Evolutionary conservation across 2,329 filamentous ascomycete genomes (phyloP), one percentile per base, ranked within the genome.

Genomic region (Fusarium mexicanum): DNA sequence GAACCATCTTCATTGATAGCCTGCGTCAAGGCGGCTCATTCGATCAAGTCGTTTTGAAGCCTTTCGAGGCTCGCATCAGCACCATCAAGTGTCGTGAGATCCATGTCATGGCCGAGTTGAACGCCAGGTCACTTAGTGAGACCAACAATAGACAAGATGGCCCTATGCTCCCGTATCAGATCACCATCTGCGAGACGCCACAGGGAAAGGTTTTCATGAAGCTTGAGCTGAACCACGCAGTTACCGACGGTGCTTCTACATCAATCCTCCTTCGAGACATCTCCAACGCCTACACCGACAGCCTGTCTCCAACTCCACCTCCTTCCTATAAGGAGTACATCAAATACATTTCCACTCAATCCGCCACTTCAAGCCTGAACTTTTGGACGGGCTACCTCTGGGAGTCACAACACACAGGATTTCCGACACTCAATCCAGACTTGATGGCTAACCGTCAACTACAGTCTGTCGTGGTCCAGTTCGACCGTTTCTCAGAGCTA

Each of bases 191-290:
- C 41, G 63, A 76, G 10, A 72, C 70, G n/a, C 47, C 50, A 0
- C 55, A 61, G 10, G 60, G 55, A 4, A 73, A 73, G 11, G 60
- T 47, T 3, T 72, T 70, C n/a, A 61, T 72, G n/a, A 72, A 72
- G 33, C 62, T 84, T 16, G 81, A 83, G 24, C 78, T 84, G 72
- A 83, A 79, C 57, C 82, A 83, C 54, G 77, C 79, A 6, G 61
- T 83, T 18, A 78, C 79, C 5, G 82, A 84, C n/a, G 82, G 81
- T 6, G 74, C 78, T 35, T 82, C 82, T 0, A 76, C 79, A 57
- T 80, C 31, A 0, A 26, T 61, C 11, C 61, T 83, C 14, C 71
- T 84, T 1, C 65, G 70, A 5, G 81, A 83, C 44, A 71, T 83
- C 9, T 71, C 72, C 2, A 50, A 64, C 2, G 81, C 78, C 10